Evolutionary conservation across 768 basidiomycete genomes (phyloP).

Genomic region (Exidia glandulosa): DNA sequence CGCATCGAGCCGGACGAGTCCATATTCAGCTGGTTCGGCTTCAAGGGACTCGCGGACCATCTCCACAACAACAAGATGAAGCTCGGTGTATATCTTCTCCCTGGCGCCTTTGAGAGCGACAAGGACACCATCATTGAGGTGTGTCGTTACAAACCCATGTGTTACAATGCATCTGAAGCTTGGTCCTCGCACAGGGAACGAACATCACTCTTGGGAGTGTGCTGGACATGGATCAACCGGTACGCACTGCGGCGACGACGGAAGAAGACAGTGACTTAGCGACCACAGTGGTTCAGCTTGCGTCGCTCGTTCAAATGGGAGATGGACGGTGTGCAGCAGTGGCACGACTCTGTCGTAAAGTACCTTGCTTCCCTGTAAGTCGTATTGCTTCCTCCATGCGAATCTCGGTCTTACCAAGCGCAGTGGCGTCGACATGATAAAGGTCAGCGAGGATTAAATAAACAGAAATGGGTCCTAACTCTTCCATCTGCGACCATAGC

Average conservation of each 20-base stretch:
- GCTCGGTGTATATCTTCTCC: slow-evolving; percentile 1
- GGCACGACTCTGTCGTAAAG: slow-evolving; percentile 4
- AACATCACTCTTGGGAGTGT: not conserved
- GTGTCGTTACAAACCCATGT: too few species aligned
- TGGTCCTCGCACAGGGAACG: not conserved
- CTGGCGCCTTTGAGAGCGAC: not conserved
- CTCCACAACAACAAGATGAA: not conserved
- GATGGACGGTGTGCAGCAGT: not conserved
- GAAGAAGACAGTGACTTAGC: too few species aligned
- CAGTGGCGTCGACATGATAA: slow-evolving; percentile 5
- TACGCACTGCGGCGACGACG: too few species aligned
- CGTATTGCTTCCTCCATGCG: not conserved
- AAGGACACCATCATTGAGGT: not conserved
- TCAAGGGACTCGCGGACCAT: slow-evolving; percentile 1
- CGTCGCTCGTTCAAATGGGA: slow-evolving; percentile 1
- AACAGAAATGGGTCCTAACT: too few species aligned
- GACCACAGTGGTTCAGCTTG: not conserved
- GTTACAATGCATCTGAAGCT: too few species aligned
- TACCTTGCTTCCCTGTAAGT: not conserved
- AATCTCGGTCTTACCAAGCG: not conserved
- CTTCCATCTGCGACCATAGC: too few species aligned
- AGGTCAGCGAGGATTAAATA: too few species aligned
- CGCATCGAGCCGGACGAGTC: not conserved
- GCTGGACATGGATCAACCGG: not conserved
- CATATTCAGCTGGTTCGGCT: not conserved